A percentile compares a stretch with the other conserved stretches of the same genome.
These are phyloP conservation scores for Leucogyrophana mollusca DNA, from an alignment of 768 basidiomycete species.

Conservation along the genomic window DNA sequence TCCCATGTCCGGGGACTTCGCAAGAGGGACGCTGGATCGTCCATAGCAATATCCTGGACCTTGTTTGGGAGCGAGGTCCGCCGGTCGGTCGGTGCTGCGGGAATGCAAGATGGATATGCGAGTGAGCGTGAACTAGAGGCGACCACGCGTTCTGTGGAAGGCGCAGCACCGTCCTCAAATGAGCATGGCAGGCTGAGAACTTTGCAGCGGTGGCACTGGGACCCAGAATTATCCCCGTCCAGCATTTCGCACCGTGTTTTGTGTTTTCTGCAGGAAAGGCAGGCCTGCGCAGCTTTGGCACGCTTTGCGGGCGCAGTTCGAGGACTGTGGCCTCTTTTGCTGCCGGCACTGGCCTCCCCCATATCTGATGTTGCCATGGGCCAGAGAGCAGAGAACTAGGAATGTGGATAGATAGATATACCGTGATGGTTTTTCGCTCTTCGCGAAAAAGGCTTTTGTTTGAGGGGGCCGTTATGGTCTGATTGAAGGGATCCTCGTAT, in stretches of 20 bases:
- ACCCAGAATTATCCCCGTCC: constrained; percentile 33
- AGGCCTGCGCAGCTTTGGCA: constrained; percentile 44
- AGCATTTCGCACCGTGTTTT: constrained; percentile 52
- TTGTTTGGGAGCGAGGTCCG: constrained; percentile 24
- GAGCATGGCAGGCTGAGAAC: constrained; percentile 47
- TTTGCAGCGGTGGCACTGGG: constrained; percentile 49
- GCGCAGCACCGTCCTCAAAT: constrained; percentile 33
- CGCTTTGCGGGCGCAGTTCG: constrained; percentile 33
- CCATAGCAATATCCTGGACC: constrained; percentile 15
- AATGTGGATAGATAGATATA: no score
- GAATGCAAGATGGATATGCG: constrained; percentile 14
- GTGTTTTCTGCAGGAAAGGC: constrained; percentile 44
- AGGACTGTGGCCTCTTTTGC: constrained; percentile 31
- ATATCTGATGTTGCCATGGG: constrained; percentile 15
- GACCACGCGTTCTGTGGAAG: constrained; percentile 11
- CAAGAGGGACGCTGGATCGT: constrained; percentile 14
- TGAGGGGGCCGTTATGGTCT: no score
- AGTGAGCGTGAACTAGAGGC: constrained; percentile 16
- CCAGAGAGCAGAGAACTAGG: not conserved
- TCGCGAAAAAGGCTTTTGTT: no score
- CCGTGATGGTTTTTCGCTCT: no score
- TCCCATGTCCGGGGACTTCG: constrained; percentile 20
- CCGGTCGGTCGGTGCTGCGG: constrained; percentile 14
- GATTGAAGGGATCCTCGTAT: no score
- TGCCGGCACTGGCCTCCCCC: constrained; percentile 20